These are phyloP conservation scores for Rhizophagus sp. DNA, from an alignment of 192 early-diverging fungal genomes.

Conservation along the genomic window DNA sequence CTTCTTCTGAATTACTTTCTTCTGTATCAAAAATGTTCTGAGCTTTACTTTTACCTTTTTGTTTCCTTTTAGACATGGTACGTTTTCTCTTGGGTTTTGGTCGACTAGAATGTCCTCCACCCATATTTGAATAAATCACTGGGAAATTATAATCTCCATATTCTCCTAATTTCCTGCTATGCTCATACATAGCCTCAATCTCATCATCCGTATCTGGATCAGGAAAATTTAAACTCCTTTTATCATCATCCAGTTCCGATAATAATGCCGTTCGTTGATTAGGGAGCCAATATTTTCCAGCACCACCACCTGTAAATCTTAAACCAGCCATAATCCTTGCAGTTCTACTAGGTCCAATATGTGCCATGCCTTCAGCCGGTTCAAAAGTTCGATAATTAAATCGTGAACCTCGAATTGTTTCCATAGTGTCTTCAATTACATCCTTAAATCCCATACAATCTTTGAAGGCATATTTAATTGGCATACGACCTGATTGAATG, in stretches of 20 bases:
- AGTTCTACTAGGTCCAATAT: conserved; percentile 53
- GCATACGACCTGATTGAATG: conserved; percentile 71
- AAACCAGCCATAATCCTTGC: conserved; percentile 61
- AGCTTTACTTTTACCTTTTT: background rate
- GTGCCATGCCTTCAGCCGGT: conserved; percentile 64
- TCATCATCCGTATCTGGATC: conserved; percentile 42
- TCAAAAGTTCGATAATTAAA: conserved; percentile 84
- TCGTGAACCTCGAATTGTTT: conserved; percentile 73
- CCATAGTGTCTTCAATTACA: conserved; percentile 75
- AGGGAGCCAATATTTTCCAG: conserved; percentile 56
- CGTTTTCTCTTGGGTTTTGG: conserved; percentile 9
- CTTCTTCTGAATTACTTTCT: background rate
- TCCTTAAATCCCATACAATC: conserved; percentile 86
- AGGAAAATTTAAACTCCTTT: conserved; percentile 36
- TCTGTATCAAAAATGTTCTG: background rate
- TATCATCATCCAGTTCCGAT: conserved; percentile 21
- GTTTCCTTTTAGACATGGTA: background rate
- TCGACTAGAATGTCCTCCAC: background rate
- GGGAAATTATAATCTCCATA: conserved; percentile 37
- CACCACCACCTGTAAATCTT: conserved; percentile 51
- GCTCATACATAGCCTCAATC: conserved; percentile 33
- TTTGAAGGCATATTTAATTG: conserved; percentile 72
- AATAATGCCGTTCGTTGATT: conserved; percentile 14
- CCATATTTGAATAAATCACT: conserved; percentile 20
- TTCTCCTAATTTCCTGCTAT: conserved; percentile 29